Percentiles rank a stretch among this genome's conserved stretches.
Conservation (phyloP, 306 rosid species). For the Vicia sativa region DNA sequence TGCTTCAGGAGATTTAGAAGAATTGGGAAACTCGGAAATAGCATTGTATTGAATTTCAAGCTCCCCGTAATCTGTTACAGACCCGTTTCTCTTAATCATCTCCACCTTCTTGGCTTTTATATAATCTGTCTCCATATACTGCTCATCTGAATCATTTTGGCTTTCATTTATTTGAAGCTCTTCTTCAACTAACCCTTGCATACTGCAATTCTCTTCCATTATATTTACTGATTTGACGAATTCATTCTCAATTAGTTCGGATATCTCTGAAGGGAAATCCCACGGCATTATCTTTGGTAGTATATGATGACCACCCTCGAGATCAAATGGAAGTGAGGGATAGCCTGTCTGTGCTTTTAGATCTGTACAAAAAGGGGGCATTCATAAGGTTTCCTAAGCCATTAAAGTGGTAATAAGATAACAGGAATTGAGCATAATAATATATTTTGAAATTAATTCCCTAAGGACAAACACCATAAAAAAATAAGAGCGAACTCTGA, state of each 20-base stretch:
- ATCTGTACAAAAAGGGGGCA: conserved; percentile 50
- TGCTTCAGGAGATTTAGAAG: conserved; percentile 53
- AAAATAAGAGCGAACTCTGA: conserved; percentile 1
- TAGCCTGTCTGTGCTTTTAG: conserved; percentile 43
- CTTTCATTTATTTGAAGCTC: conserved; percentile 44
- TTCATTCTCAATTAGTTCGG: conserved; percentile 72
- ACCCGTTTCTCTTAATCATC: conserved; percentile 77
- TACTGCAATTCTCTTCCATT: conserved; percentile 54
- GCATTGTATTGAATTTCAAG: conserved; percentile 55
- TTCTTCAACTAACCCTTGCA: conserved; percentile 46
- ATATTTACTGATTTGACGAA: conserved; percentile 46
- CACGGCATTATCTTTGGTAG: conserved; percentile 89
- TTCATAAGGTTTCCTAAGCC: conserved; percentile 27
- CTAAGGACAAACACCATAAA: conserved; percentile 27
- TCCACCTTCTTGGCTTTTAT: conserved; percentile 70
- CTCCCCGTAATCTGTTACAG: conserved; percentile 54
- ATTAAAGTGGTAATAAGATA: conserved; percentile 22
- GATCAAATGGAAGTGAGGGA: conserved; percentile 69
- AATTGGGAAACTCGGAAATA: conserved; percentile 53
- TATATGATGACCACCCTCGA: conserved; percentile 71
- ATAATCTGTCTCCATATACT: conserved; percentile 41
- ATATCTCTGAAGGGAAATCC: conserved; percentile 79
- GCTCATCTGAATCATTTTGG: conserved; percentile 41
- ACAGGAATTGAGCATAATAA: conserved; percentile 6
- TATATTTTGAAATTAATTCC: conserved; percentile 22